Base-by-base conservation (phyloP, 1,139 yeast species). In the Candida tropicalis region DNA sequence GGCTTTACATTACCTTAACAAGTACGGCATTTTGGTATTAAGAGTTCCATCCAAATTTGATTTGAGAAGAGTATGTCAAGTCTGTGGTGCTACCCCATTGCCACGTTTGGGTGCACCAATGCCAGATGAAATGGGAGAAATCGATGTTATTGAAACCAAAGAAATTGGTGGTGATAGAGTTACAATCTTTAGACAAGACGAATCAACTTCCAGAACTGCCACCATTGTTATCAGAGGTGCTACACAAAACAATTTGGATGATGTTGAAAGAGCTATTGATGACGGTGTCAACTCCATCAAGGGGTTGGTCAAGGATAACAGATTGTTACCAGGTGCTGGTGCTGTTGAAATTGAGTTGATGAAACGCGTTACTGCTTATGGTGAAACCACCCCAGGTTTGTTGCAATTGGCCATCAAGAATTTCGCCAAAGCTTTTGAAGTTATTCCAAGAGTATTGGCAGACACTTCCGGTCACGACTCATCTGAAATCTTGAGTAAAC, bases 131-230 rank as follows among this genome's bases (percentile, higher is more conserved):
- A 79, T 87, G 76, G 99, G 99, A 45, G 66, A 77, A 36, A 80
- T 93, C 51, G 99, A 93, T 63, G 66, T 85, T 22, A 93, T 95
- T 41, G 96, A 88, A 70, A 87, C 97, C 17, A 79, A 81, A 56
- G 99, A 93, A 70, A 89, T 93, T 60, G 99, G 99, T 54, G 97
- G 98, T 44, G 98, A 95, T 68, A 81, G 97, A 63, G 99, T 93
- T 33, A 93, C 99, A 9, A 79, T 95, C 26, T 91, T 93, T 73
- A 81, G 90, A 63, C 99, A 93, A 68, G 85, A 82, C 52, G 73
- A 74, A 46, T 82, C 96, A 24, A 77, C 87, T 55, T 69, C 77
- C 13, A 63, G 78, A 60, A 93, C 99, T 4, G 84, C 98, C 10
- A 93, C 99, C 7, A 90, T 93, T 55, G 84, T 93, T 38, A 73